A percentile compares a stretch with the other conserved stretches of the same genome.
These are phyloP conservation scores for Colletotrichum higginsianum DNA, from an alignment of 2,329 filamentous ascomycete genomes.

Conservation along the genomic window DNA sequence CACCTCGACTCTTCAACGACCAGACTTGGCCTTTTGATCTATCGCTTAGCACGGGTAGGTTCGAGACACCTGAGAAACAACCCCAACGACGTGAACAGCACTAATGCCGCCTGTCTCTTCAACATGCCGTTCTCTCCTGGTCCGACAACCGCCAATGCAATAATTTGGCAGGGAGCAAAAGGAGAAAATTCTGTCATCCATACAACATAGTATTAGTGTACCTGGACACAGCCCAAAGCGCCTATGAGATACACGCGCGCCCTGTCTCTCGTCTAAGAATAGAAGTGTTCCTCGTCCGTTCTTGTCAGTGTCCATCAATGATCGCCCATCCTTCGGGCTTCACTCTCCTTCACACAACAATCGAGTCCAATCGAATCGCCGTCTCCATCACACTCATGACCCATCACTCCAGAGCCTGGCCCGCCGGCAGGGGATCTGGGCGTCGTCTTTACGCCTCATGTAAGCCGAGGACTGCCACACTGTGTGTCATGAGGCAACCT, in stretches of 20 bases:
- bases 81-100: neutral
- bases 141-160: neutral
- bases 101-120: neutral
- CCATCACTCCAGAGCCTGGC: constrained; percentile 10
- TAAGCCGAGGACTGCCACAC: constrained; percentile 16
- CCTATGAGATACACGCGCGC: constrained; percentile 2
- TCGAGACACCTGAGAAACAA: constrained; percentile 10
- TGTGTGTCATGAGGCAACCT: constrained; percentile 21
- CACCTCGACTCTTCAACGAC: constrained; percentile 1
- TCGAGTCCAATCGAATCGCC: constrained; percentile 25
- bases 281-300: neutral
- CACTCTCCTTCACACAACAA: constrained; percentile 9
- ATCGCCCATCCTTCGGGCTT: constrained; percentile 5
- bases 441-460: constrained; percentile 13
- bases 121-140: neutral
- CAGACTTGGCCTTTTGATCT: neutral
- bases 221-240: neutral
- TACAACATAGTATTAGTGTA: neutral
- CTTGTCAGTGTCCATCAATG: neutral
- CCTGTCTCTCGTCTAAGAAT: constrained; percentile 16
- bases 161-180: neutral
- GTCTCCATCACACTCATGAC: constrained; percentile 18
- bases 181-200: neutral
- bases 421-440: constrained; percentile 5
- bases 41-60: constrained; percentile 1